Evolutionary conservation across 768 basidiomycete species (phyloP).

Genomic region (Auricularia heimuer): DNA sequence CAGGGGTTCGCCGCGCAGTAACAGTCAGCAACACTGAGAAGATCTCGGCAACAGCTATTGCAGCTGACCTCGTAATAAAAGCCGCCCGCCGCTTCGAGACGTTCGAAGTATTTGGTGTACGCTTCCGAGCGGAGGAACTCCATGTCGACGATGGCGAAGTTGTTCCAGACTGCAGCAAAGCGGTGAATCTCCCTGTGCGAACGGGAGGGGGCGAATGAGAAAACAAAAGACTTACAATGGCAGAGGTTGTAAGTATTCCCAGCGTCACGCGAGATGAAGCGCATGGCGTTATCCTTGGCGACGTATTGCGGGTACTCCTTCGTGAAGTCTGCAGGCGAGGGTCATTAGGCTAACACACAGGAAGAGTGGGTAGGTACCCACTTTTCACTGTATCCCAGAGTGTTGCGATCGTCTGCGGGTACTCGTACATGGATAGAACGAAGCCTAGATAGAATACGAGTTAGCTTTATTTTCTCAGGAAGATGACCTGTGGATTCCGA

Average conservation of each 20-base stretch:
- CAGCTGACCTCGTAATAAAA: constrained; percentile 27
- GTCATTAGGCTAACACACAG: background rate
- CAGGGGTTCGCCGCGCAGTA: background rate
- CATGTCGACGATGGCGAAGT: constrained; percentile 35
- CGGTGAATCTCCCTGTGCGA: background rate
- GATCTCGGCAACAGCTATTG: background rate
- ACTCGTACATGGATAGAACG: constrained; percentile 68
- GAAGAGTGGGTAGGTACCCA: constrained; percentile 20
- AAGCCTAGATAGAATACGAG: constrained; percentile 37
- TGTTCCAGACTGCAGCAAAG: constrained; percentile 28
- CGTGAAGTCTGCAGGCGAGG: constrained; percentile 53
- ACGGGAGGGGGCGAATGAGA: too few relatives aligned
- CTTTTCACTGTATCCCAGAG: constrained; percentile 65
- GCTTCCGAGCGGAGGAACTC: constrained; percentile 32
- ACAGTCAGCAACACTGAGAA: background rate
- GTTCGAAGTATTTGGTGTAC: constrained; percentile 33
- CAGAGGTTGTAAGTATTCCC: constrained; percentile 70
- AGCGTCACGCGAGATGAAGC: constrained; percentile 57
- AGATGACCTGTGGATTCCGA: constrained; percentile 8
- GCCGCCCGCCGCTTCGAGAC: constrained; percentile 31
- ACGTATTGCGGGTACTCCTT: constrained; percentile 50
- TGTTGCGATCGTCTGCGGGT: constrained; percentile 61
- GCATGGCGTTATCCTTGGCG: constrained; percentile 55
- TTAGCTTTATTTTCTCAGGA: background rate
- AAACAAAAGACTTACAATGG: constrained; percentile 43